Conservation (phyloP, 805 yeast genomes). For the Lachancea nothofagi region DNA sequence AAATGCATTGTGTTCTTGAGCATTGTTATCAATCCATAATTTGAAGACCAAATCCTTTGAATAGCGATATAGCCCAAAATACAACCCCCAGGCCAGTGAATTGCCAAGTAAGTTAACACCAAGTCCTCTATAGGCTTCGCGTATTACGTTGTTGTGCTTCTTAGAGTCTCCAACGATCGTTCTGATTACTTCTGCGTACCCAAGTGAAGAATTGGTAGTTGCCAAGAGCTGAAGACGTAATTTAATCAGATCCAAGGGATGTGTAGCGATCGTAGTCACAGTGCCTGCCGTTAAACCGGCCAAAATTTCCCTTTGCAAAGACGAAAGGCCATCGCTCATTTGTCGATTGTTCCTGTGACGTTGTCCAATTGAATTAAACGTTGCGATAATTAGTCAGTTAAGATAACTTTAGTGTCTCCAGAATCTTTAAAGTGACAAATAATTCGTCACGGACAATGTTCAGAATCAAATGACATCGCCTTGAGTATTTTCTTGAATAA, state of each 20-base stretch:
- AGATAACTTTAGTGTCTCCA: too few relatives aligned
- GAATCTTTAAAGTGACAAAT: too few relatives aligned
- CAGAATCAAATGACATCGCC: too few relatives aligned
- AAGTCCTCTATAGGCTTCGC: constrained; percentile 64
- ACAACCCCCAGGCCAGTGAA: constrained; percentile 82
- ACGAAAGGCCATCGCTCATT: constrained; percentile 10
- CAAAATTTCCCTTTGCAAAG: constrained; percentile 46
- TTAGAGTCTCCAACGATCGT: constrained; percentile 18
- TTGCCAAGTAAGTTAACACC: constrained; percentile 79
- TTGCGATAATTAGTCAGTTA: too few relatives aligned
- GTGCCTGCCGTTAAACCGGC: constrained; percentile 82
- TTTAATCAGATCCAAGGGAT: constrained; percentile 85
- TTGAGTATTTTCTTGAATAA: too few relatives aligned
- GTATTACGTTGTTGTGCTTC: constrained; percentile 14
- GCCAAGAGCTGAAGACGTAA: constrained; percentile 67
- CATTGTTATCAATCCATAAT: constrained; percentile 11
- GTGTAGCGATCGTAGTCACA: constrained; percentile 71
- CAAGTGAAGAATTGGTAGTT: constrained; percentile 23
- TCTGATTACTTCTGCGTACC: constrained; percentile 25
- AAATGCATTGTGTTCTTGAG: background rate
- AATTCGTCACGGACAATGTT: too few relatives aligned
- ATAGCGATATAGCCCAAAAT: constrained; percentile 70
- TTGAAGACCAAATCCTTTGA: constrained; percentile 41
- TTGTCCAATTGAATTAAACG: too few relatives aligned
- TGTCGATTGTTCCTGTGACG: too few relatives aligned